Evolutionary conservation across 805 yeast species (phyloP), one percentile per base, ranked within the genome.

Genomic region (Metschnikowia cerradonensis): DNA sequence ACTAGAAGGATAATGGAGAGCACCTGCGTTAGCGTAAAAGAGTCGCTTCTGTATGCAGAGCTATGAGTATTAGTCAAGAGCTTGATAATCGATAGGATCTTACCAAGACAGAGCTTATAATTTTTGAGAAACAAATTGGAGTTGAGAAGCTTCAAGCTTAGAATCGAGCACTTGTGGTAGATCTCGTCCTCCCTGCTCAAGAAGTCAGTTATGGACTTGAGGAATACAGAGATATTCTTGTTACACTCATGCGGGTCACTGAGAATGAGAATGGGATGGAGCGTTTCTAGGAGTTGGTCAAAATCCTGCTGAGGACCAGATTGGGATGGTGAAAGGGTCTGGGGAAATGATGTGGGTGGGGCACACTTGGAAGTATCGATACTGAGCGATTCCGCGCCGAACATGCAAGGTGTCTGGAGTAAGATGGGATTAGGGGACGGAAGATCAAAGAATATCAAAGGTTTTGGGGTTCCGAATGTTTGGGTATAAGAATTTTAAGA

Each of bases 191-290:
- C 52, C 26, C 46, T 51, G 37, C 50, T 54, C 13, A 68, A 56
- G 19, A 62, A 61, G 51, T 73, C 76, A 6, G 68, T 61, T 3
- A 70, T 64, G 26, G 60, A 44, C 58, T 73, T 72, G 49, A 73
- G 52, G 50, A 55, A 69, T 3, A 58, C 51, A 1, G 73, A 69
- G 15, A 73, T 58, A 57, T 71, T 72, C 49, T 67, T 62, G 57
- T 73, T 73, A 53, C 75, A 70, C 53, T 67, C 78, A 4, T 53
- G 52, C 8, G 75, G 58, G 49, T 73, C 78, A 50, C 76, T 71
- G 36, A 66, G 67, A 45, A 72, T 60, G 11, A 73, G 58, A 14
- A 63, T 50, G 13, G 63, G 58, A 11, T 51, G 39, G 5, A 63
- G 36, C n/a, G 51, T 47, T n/a, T 53, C 51, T 23, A 47, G 52